Base-by-base conservation (phyloP, 768 basidiomycete species). In the Psilocybe sp. region DNA sequence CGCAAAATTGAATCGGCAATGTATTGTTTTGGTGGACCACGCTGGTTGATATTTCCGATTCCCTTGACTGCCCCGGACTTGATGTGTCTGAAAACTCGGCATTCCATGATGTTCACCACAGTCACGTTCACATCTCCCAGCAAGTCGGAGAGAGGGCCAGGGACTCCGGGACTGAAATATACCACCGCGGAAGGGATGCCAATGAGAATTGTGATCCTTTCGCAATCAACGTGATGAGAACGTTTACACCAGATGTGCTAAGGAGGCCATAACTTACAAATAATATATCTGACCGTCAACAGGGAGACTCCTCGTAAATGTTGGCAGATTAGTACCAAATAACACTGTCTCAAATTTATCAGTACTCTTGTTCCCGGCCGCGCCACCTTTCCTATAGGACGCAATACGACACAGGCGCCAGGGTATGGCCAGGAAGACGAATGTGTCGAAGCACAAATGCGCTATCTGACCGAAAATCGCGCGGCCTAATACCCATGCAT, bases 401-500 rank as follows among this genome's bases (percentile, higher is more conserved):
- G 23, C 23, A 28, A 28, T 28, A 28, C 23, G 23, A 28, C 23
- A 4, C 10, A 70, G 53, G 9, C 50, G 38, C 15, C 33, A 60
- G 3, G 69, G 65, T 7, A 71, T 66, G n/a, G 66, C 59, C 28
- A 68, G 36, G 52, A 67, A 67, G n/a, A 69, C 59, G 35, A 52
- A 40, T 0, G 64, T 69, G 39, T 69, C 69, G 28, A 61, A 52
- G 18, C 65, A 41, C 4, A 61, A 42, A 1, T 54, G 49, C 7
- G 51, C 46, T 39, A 66, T 56, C 0, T 52, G 54, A 3, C 57
- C 46, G 11, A 55, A 47, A 1, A 44, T 47, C 3, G 49, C 40
- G 38, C 50, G 62, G 6, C 43, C 11, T 8, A 56, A 32, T n/a
- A 55, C 44, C 32, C 33, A 35, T 2, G 47, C 44, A 37, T 49